Conservation (phyloP, 2,329 filamentous ascomycete species). For the Conoideocrella luteorostrata region DNA sequence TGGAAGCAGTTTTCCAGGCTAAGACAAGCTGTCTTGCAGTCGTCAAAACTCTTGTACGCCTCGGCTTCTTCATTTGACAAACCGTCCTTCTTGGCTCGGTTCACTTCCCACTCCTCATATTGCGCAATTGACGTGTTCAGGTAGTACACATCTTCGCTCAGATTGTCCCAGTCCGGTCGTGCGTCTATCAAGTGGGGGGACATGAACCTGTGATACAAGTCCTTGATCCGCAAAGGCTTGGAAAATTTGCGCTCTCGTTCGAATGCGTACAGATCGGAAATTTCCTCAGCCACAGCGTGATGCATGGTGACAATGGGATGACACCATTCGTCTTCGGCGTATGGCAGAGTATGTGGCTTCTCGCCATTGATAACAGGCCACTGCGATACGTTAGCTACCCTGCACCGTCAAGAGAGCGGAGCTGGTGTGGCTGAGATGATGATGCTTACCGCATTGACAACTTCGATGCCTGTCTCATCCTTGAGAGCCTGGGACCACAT, state of each 20-base stretch:
- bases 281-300: conserved; percentile 44
- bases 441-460: conserved; percentile 35
- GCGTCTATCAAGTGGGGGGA: conserved; percentile 29
- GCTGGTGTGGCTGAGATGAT: too few relatives aligned
- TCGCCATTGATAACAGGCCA: conserved; percentile 52
- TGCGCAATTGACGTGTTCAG: conserved; percentile 23
- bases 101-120: conserved; percentile 25
- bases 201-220: conserved; percentile 42
- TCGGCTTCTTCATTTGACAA: conserved; percentile 30
- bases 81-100: conserved; percentile 25
- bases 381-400: conserved; percentile 18
- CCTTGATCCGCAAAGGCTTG: conserved; percentile 34
- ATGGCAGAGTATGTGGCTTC: conserved; percentile 45
- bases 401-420: too few relatives aligned
- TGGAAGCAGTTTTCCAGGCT: conserved; percentile 31
- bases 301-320: conserved; percentile 51
- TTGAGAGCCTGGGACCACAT: conserved; percentile 41
- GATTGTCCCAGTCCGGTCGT: conserved; percentile 48
- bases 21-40: conserved; percentile 40
- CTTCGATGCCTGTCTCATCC: conserved; percentile 31
- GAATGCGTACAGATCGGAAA: conserved; percentile 44
- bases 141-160: conserved; percentile 39
- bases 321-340: conserved; percentile 44
- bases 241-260: conserved; percentile 34
- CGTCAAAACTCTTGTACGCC: conserved; percentile 34